Conservation (phyloP, 768 basidiomycete genomes). For the Phylloporus arenicola region DNA sequence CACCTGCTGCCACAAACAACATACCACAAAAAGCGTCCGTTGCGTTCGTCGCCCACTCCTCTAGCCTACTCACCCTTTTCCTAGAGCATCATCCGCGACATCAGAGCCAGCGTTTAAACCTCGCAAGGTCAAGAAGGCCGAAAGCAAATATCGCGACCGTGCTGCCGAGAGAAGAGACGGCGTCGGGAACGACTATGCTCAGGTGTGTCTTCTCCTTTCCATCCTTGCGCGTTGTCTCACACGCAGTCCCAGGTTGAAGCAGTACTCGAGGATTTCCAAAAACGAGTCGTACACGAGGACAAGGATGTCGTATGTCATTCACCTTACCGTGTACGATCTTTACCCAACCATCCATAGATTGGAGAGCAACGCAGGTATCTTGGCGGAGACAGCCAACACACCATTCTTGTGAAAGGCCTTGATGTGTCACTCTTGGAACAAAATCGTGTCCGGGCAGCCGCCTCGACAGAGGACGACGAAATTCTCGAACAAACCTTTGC, state of each 20-base stretch:
- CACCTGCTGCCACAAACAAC: slow-evolving; percentile 1
- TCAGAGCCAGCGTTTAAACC: slow-evolving; percentile 74
- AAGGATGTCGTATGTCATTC: slow-evolving; percentile 47
- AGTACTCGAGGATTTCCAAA: slow-evolving; percentile 77
- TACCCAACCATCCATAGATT: slow-evolving; percentile 39
- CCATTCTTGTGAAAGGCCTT: slow-evolving; percentile 84
- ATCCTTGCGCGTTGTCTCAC: background rate
- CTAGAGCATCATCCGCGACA: slow-evolving; percentile 45
- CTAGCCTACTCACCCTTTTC: background rate
- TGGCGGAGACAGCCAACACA: slow-evolving; percentile 81
- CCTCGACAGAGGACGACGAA: slow-evolving; percentile 69
- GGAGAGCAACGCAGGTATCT: slow-evolving; percentile 73
- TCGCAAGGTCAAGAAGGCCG: slow-evolving; percentile 65
- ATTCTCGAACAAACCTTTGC: slow-evolving; percentile 71
- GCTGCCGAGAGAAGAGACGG: slow-evolving; percentile 70
- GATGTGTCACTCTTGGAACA: slow-evolving; percentile 84
- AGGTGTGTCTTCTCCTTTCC: slow-evolving; percentile 36
- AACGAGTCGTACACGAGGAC: slow-evolving; percentile 52
- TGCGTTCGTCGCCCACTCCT: background rate
- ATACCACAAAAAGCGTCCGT: slow-evolving; percentile 16
- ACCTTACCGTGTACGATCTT: background rate
- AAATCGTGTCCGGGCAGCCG: slow-evolving; percentile 60
- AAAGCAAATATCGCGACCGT: slow-evolving; percentile 63
- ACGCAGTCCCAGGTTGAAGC: slow-evolving; percentile 57
- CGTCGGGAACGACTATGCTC: slow-evolving; percentile 64